These are phyloP conservation scores for Roridomyces roridus DNA, from an alignment of 768 basidiomycete genomes.

Conservation along the genomic window DNA sequence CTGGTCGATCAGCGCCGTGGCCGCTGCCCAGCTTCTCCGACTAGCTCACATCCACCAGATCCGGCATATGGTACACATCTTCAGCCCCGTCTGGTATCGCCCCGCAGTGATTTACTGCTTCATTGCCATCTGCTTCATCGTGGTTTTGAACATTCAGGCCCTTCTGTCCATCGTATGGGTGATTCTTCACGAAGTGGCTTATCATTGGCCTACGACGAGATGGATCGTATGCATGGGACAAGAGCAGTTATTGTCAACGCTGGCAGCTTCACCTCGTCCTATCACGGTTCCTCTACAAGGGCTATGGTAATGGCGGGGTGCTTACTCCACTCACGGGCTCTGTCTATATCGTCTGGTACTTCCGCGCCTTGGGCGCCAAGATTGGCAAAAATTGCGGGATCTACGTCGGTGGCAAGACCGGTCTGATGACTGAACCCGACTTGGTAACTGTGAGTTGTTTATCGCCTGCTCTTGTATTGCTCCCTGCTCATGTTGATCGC, in stretches of 20 bases:
- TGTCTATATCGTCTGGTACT: slow-evolving; percentile 51
- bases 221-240: slow-evolving; percentile 52
- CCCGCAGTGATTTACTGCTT: slow-evolving; percentile 45
- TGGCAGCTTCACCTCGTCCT: slow-evolving; percentile 54
- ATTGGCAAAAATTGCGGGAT: slow-evolving; percentile 50
- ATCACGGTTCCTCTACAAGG: slow-evolving; percentile 43
- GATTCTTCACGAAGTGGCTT: slow-evolving; percentile 49
- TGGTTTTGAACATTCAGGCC: slow-evolving; percentile 45
- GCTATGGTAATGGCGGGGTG: slow-evolving; percentile 49
- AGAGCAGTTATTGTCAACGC: slow-evolving; percentile 53
- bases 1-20: slow-evolving; percentile 48
- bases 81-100: slow-evolving; percentile 44
- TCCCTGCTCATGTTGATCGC: slow-evolving; percentile 4
- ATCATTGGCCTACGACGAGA: slow-evolving; percentile 46
- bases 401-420: slow-evolving; percentile 45
- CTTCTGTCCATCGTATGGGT: slow-evolving; percentile 45
- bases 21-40: slow-evolving; percentile 44
- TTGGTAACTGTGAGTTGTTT: slow-evolving; percentile 41
- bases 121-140: slow-evolving; percentile 44
- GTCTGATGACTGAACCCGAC: slow-evolving; percentile 56
- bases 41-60: slow-evolving; percentile 37
- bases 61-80: slow-evolving; percentile 34
- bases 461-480: background rate
- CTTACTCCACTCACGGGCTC: slow-evolving; percentile 46
- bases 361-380: slow-evolving; percentile 48